Evolutionary conservation across 306 rosid species (phyloP), one percentile per base, ranked within the genome.

Genomic region (Cercis canadensis): DNA sequence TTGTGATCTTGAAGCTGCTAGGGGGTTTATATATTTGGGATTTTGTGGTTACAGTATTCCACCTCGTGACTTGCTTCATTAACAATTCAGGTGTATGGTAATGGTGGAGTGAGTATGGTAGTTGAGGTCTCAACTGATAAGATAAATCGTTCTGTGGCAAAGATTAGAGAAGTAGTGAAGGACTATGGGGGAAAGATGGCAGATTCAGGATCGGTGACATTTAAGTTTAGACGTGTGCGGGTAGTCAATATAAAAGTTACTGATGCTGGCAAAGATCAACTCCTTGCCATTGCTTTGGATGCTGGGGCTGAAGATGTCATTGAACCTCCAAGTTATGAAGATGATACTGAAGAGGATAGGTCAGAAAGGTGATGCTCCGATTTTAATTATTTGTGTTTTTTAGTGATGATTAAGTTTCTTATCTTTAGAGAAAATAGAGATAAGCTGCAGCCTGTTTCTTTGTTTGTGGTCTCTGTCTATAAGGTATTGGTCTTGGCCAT

Each of bases 131-230:
- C 89, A 67, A 90, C 98, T 17, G 98, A 94, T 78, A 87, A 90
- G 75, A 73, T 89, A 77, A 80, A 84, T 60, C 90, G 97, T 41
- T 90, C 97, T 14, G 89, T 94, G 82, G 92, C 96, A 56, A 79
- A 81, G 34, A 81, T 90, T 43, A 89, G 97, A 73, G 97, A 94
- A 67, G 94, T 94, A 65, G 70, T 90, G 82, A 89, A 64, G 83
- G 90, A 94, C 75, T 87, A 67, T 62, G 98, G 97, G n/a, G 98
- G 96, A 21, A 90, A 94, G 85, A 90, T 93, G 98, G 97, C 97
- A 15, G 97, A 93, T 83, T 80, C 96, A 61, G 94, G 98, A 17
- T 93, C 96, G 46, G 96, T 93, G 24, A 64, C 74, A 73, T 93
- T 93, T 77, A 94, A 94, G 77, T 90, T 93, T 82, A 84, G 77